Percentiles rank a stretch among this genome's conserved stretches.
Conservation (phyloP, 2,329 filamentous ascomycete species). For the Corniculantispora saksenae region DNA sequence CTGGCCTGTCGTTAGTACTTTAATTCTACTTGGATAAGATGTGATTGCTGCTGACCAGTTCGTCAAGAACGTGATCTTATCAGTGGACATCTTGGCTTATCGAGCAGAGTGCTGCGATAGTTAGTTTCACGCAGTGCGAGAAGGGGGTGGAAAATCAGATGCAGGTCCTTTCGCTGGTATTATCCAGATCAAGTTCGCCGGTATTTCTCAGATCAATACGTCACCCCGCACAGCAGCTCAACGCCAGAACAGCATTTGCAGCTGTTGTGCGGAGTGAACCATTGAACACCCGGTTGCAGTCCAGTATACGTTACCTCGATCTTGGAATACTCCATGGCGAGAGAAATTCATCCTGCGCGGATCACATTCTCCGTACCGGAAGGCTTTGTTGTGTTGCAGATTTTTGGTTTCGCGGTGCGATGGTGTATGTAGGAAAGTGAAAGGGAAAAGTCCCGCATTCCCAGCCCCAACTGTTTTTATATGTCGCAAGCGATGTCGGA, state of each 20-base stretch:
- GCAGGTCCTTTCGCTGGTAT: conserved; percentile 88
- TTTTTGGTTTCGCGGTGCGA: not conserved
- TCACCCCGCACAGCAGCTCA: not conserved
- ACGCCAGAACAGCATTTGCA: not conserved
- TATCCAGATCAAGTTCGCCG: conserved; percentile 85
- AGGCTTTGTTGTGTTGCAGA: not conserved
- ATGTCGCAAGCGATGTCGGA: conserved; percentile 8
- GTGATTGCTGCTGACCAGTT: conserved; percentile 66
- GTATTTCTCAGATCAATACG: conserved; percentile 71
- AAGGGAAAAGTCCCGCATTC: conserved; percentile 1
- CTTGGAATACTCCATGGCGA: conserved; percentile 37
- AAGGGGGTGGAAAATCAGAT: conserved; percentile 55
- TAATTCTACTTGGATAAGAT: not conserved
- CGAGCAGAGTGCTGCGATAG: conserved; percentile 45
- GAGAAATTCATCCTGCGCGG: conserved; percentile 13
- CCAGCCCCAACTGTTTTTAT: not conserved
- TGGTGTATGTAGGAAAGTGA: not conserved
- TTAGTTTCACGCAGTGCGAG: conserved; percentile 45
- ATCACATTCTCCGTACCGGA: conserved; percentile 17
- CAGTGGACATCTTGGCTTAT: conserved; percentile 68
- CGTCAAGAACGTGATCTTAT: conserved; percentile 83
- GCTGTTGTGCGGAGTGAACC: not conserved
- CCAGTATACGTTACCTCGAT: conserved; percentile 45
- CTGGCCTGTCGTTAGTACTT: conserved; percentile 42
- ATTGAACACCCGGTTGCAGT: conserved; percentile 35